Conservation (phyloP, 176 grass and related monocot species). For the Cenchrus purpureus region DNA sequence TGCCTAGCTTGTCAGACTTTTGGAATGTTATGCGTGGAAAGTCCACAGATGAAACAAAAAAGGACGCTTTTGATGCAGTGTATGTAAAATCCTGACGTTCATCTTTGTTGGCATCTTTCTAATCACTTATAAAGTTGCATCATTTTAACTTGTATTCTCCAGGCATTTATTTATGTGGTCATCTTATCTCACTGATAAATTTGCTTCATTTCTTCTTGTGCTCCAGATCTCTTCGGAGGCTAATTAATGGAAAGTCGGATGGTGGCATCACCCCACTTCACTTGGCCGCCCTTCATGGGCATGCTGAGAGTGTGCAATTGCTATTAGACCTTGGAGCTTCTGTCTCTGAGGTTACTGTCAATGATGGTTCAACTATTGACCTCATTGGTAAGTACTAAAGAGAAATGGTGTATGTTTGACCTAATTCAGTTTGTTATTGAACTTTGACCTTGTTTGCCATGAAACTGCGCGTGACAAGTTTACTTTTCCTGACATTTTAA, state of each 20-base stretch:
- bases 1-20: slow-evolving; percentile 88
- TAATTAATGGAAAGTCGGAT: slow-evolving; percentile 86
- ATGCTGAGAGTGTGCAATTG: slow-evolving; percentile 81
- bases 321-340: slow-evolving; percentile 91
- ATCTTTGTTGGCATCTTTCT: slow-evolving; percentile 31
- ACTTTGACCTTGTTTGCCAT: slow-evolving; percentile 7
- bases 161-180: slow-evolving; percentile 4
- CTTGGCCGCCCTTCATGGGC: slow-evolving; percentile 84
- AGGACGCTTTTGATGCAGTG: slow-evolving; percentile 58
- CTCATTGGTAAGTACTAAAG: slow-evolving; percentile 71
- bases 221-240: slow-evolving; percentile 63
- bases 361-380: slow-evolving; percentile 99
- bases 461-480: background rate
- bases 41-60: slow-evolving; percentile 54
- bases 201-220: slow-evolving; percentile 32
- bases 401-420: background rate
- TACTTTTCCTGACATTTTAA: background rate
- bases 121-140: slow-evolving; percentile 42
- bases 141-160: background rate
- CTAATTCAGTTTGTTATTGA: slow-evolving; percentile 26
- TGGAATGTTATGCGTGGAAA: slow-evolving; percentile 64
- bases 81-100: slow-evolving; percentile 73
- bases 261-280: slow-evolving; percentile 90
- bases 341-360: slow-evolving; percentile 77
- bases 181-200: slow-evolving; percentile 43